phyloP scores from a whole-genome alignment of 2,329 filamentous ascomycete species.

The Fusarium odoratissimum region DNA sequence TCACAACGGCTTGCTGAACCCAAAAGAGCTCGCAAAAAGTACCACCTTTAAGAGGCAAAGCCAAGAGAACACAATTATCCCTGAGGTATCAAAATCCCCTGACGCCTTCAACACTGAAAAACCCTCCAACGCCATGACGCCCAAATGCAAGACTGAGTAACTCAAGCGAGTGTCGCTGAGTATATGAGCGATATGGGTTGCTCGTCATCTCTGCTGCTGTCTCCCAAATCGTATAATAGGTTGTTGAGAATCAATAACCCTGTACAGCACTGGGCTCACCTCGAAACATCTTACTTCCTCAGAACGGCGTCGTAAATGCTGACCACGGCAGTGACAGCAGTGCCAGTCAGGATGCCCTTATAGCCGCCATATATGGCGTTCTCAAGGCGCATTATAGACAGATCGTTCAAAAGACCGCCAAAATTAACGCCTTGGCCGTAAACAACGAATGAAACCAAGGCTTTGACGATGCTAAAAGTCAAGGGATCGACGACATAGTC shows the following conservation, averaged over 20 bases:
- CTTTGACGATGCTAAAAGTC: slow-evolving; percentile 91
- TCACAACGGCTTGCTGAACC: background rate
- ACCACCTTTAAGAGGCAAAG: slow-evolving; percentile 15
- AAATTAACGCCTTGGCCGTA: slow-evolving; percentile 76
- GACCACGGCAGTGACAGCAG: slow-evolving; percentile 73
- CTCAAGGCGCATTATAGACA: slow-evolving; percentile 72
- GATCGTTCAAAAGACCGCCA: slow-evolving; percentile 69
- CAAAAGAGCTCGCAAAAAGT: background rate
- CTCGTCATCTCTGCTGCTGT: background rate
- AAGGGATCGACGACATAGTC: slow-evolving; percentile 82
- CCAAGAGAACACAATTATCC: slow-evolving; percentile 15
- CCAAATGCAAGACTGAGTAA: slow-evolving; percentile 25
- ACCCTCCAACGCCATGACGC: slow-evolving; percentile 46
- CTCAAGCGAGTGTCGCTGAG: slow-evolving; percentile 2
- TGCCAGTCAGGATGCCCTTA: slow-evolving; percentile 74
- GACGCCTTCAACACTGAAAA: slow-evolving; percentile 49
- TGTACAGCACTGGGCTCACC: background rate
- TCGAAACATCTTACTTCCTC: slow-evolving; percentile 65
- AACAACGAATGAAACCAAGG: slow-evolving; percentile 81
- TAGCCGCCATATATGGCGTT: slow-evolving; percentile 77
- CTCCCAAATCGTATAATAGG: background rate
- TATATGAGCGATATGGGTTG: background rate
- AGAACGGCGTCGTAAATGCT: slow-evolving; percentile 83
- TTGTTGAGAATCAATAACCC: background rate
- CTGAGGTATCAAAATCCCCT: slow-evolving; percentile 48